Evolutionary conservation across 108 stramenopile genomes (phyloP).

Genomic region (Cyclotella kingstonii): DNA sequence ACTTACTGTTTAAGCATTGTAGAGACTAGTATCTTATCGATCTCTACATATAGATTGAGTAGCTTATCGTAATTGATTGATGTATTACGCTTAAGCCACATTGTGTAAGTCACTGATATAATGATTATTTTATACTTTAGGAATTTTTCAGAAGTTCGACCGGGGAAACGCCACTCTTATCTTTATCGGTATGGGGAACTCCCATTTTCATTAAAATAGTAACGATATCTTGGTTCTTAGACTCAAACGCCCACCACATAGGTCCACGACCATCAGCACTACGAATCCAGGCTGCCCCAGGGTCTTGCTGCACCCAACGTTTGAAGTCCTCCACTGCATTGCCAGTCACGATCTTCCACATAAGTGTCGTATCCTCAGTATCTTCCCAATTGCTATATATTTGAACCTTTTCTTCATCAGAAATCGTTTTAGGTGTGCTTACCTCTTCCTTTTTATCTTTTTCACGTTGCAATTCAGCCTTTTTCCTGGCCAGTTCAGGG

Average conservation of each 20-base stretch:
- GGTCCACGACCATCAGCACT: conserved; percentile 88
- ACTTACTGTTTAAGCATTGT: too few relatives aligned
- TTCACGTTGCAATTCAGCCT: conserved; percentile 46
- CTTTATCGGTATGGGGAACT: conserved; percentile 78
- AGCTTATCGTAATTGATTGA: too few relatives aligned
- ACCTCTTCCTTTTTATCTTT: conserved; percentile 11
- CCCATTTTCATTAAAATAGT: conserved; percentile 77
- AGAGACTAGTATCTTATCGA: too few relatives aligned
- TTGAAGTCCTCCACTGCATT: conserved; percentile 60
- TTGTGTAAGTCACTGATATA: too few relatives aligned
- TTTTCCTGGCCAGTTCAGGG: conserved; percentile 56
- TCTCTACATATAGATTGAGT: too few relatives aligned
- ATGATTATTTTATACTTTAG: too few relatives aligned
- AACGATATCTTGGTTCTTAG: conserved; percentile 75
- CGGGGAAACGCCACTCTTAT: conserved; percentile 74
- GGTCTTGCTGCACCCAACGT: conserved; percentile 68
- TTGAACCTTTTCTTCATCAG: conserved; percentile 53
- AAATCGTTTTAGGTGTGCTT: conserved; percentile 15
- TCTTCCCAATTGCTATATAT: conserved; percentile 84
- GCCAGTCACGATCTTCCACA: conserved; percentile 80
- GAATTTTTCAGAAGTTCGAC: conserved; percentile 71
- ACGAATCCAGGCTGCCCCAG: conserved; percentile 76
- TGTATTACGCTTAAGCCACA: too few relatives aligned
- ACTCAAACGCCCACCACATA: conserved; percentile 89
- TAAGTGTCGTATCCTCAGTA: conserved; percentile 76